These are phyloP conservation scores for Neolentinus lepideus DNA, from an alignment of 1,284 basidiomycete species.

Conservation along the genomic window DNA sequence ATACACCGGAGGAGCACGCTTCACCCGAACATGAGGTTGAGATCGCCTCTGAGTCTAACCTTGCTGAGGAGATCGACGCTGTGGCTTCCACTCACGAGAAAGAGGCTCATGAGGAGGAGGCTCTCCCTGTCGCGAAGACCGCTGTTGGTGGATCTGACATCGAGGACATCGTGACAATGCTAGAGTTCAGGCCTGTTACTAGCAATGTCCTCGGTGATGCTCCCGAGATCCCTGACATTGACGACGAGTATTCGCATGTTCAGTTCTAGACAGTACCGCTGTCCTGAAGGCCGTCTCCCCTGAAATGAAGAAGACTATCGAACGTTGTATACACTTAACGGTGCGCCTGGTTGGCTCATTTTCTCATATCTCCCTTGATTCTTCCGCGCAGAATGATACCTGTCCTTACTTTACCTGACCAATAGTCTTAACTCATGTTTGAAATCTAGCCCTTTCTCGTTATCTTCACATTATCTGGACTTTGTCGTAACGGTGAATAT, in stretches of 20 bases:
- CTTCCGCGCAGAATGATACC: not conserved
- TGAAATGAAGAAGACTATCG: not conserved
- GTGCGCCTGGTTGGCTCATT: not conserved
- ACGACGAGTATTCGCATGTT: conserved; percentile 24
- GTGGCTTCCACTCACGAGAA: not conserved
- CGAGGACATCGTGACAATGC: conserved; percentile 58
- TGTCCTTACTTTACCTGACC: not conserved
- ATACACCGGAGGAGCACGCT: no score
- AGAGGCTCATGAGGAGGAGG: not conserved
- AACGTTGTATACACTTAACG: not conserved
- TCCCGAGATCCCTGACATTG: conserved; percentile 16
- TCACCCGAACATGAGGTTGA: conserved; percentile 1
- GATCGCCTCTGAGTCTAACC: not conserved
- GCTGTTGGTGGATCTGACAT: conserved; percentile 30
- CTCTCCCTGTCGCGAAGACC: conserved; percentile 5
- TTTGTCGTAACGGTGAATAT: not conserved
- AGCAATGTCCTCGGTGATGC: conserved; percentile 20
- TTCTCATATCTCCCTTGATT: not conserved
- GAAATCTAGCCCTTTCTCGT: not conserved
- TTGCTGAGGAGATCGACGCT: not conserved
- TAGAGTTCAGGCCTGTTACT: conserved; percentile 37
- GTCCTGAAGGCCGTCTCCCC: not conserved
- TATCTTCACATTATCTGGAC: not conserved
- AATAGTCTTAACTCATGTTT: not conserved
- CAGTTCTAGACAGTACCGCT: not conserved